Conservation (phyloP, 2,329 filamentous ascomycete species). For the Calonectria hawksworthii region DNA sequence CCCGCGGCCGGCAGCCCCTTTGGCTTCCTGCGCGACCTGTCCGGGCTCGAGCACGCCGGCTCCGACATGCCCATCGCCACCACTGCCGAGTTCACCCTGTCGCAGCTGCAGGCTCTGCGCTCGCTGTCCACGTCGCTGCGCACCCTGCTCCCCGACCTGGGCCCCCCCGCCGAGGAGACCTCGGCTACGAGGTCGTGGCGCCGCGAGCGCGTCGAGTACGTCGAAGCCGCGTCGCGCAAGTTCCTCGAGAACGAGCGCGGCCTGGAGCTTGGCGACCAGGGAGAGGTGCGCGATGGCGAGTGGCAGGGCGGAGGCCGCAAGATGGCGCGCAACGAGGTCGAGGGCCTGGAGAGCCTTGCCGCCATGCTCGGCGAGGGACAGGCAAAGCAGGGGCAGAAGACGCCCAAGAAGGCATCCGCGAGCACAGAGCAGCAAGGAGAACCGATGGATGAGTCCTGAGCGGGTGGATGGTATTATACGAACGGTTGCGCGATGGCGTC, state of each 20-base stretch:
- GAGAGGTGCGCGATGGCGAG: slow-evolving; percentile 75
- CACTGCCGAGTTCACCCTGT: slow-evolving; percentile 83
- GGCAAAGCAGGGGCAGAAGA: slow-evolving; percentile 13
- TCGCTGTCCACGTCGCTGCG: slow-evolving; percentile 73
- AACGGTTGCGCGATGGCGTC: background rate
- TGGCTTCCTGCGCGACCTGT: slow-evolving; percentile 70
- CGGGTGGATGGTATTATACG: background rate
- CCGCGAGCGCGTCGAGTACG: slow-evolving; percentile 82
- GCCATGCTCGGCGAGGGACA: slow-evolving; percentile 55
- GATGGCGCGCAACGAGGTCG: slow-evolving; percentile 67
- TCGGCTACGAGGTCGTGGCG: slow-evolving; percentile 70
- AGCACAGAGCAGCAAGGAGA: slow-evolving; percentile 29
- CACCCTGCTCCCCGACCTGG: slow-evolving; percentile 75
- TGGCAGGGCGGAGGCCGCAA: slow-evolving; percentile 70
- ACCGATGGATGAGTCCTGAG: slow-evolving; percentile 49
- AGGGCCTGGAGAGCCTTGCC: slow-evolving; percentile 67
- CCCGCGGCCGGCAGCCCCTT: slow-evolving; percentile 52
- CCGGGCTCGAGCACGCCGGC: slow-evolving; percentile 64
- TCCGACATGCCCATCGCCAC: slow-evolving; percentile 73
- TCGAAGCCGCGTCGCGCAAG: slow-evolving; percentile 82
- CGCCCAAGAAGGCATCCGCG: background rate
- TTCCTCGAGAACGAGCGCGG: slow-evolving; percentile 81
- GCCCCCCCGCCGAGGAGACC: slow-evolving; percentile 43
- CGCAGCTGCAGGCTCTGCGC: slow-evolving; percentile 85
- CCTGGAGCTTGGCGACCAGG: slow-evolving; percentile 73